Conservation (phyloP, 805 yeast species). For the Zygosaccharomyces bisporus region DNA sequence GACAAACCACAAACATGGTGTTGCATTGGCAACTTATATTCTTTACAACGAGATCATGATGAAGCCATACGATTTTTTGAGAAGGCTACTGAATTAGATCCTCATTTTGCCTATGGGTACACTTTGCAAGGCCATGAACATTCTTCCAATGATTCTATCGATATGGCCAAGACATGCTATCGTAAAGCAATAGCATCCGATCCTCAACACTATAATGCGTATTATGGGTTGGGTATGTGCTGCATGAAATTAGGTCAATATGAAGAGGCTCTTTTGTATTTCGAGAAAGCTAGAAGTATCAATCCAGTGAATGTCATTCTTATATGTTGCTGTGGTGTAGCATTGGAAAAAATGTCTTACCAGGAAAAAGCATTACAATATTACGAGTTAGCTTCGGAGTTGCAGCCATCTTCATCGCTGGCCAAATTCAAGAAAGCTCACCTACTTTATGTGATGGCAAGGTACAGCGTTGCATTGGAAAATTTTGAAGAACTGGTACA, state of each 20-base stretch:
- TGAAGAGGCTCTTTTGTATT: conserved; percentile 78
- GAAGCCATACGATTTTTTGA: conserved; percentile 86
- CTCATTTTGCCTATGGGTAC: conserved; percentile 77
- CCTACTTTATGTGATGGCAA: conserved; percentile 63
- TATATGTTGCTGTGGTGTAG: conserved; percentile 92
- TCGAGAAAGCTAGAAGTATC: conserved; percentile 79
- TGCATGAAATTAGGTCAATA: conserved; percentile 81
- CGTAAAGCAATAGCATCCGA: conserved; percentile 73
- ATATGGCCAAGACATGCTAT: conserved; percentile 80
- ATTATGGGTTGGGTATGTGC: conserved; percentile 95
- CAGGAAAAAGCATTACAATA: conserved; percentile 71
- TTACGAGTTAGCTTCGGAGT: conserved; percentile 74
- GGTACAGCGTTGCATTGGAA: conserved; percentile 65
- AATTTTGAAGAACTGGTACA: conserved; percentile 69
- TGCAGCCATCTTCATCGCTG: conserved; percentile 82
- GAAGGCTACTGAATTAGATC: conserved; percentile 66
- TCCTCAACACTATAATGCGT: conserved; percentile 84
- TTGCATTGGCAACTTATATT: conserved; percentile 82
- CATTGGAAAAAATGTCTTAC: conserved; percentile 70
- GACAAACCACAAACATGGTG: conserved; percentile 87
- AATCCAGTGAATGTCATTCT: conserved; percentile 88
- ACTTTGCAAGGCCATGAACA: conserved; percentile 93
- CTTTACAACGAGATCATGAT: conserved; percentile 77
- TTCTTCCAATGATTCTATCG: conserved; percentile 83
- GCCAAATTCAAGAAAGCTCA: conserved; percentile 90